These are phyloP conservation scores for Venturia pyrina DNA, from an alignment of 2,329 filamentous ascomycete species.

Conservation along the genomic window DNA sequence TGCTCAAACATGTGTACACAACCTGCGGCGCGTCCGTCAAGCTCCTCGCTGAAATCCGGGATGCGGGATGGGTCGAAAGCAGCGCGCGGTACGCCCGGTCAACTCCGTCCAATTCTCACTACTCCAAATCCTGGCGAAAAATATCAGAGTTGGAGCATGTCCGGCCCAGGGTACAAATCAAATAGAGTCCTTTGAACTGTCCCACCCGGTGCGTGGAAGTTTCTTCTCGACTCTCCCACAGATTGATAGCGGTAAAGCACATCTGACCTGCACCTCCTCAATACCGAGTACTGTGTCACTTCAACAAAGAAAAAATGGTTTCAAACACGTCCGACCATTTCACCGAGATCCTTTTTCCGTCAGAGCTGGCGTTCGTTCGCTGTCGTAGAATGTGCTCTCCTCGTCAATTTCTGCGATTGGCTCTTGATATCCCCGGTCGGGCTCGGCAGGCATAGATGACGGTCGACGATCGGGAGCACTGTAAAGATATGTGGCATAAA, in stretches of 20 bases:
- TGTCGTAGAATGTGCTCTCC: constrained; percentile 9
- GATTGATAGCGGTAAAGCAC: not conserved
- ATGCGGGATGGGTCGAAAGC: not conserved
- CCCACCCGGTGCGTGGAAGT: not conserved
- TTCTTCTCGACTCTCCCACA: not conserved
- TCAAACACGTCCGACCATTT: not conserved
- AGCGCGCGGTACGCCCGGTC: not conserved
- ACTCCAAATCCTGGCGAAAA: not conserved
- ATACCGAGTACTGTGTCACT: not conserved
- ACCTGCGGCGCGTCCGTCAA: not conserved
- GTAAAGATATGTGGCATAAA: constrained; percentile 79
- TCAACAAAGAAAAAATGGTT: not conserved
- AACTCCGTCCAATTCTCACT: not conserved
- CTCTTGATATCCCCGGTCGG: constrained; percentile 67
- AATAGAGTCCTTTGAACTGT: not conserved
- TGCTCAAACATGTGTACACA: not conserved
- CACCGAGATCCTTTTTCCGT: constrained; percentile 1
- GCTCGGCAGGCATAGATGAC: constrained; percentile 42
- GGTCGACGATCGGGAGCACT: constrained; percentile 57
- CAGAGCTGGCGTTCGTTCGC: not conserved
- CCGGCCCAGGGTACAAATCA: not conserved
- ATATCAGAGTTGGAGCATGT: not conserved
- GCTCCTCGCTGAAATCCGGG: not conserved
- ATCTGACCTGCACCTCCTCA: not conserved
- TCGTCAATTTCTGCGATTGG: constrained; percentile 42